Percentiles rank a stretch among this genome's conserved stretches.
Evolutionary conservation across 176 grass and related monocot genomes (phyloP).

Genomic region (Pontederia crassipes): DNA sequence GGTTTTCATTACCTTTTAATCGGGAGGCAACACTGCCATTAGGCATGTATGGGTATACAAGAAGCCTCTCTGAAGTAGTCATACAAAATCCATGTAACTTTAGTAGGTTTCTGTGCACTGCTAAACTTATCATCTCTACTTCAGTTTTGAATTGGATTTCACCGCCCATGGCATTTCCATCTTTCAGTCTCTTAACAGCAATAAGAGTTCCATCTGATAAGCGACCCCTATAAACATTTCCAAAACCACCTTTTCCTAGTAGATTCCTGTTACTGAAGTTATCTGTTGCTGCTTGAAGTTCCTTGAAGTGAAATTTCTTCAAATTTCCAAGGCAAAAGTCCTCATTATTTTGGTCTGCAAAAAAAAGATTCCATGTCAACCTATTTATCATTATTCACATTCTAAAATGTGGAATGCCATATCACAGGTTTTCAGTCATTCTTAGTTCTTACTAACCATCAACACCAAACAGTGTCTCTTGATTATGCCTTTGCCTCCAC

Average conservation of each 20-base stretch:
- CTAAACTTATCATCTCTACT: constrained; percentile 94
- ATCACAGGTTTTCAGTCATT: no score
- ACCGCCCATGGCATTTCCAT: constrained; percentile 63
- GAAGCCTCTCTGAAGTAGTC: constrained; percentile 78
- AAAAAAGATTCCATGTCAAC: not conserved
- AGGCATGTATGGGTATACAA: constrained; percentile 88
- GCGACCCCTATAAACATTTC: constrained; percentile 76
- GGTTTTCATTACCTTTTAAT: constrained; percentile 56
- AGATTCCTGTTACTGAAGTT: constrained; percentile 85
- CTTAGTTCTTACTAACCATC: constrained; percentile 31
- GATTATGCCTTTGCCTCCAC: constrained; percentile 55
- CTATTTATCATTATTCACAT: not conserved
- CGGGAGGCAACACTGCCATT: constrained; percentile 88
- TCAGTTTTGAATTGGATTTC: constrained; percentile 86
- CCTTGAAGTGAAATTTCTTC: constrained; percentile 73
- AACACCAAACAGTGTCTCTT: constrained; percentile 63
- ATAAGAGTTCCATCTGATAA: constrained; percentile 66
- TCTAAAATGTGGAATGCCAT: no score
- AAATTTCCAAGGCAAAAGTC: constrained; percentile 60
- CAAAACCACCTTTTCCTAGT: constrained; percentile 87
- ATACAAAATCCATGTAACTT: constrained; percentile 77
- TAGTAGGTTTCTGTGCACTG: constrained; percentile 78
- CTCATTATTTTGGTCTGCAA: constrained; percentile 49
- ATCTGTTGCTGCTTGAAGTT: constrained; percentile 63
- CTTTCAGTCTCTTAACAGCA: constrained; percentile 82